phyloP scores from a whole-genome alignment of 179 eudicot genomes.

The Corrigiola litoralis region DNA sequence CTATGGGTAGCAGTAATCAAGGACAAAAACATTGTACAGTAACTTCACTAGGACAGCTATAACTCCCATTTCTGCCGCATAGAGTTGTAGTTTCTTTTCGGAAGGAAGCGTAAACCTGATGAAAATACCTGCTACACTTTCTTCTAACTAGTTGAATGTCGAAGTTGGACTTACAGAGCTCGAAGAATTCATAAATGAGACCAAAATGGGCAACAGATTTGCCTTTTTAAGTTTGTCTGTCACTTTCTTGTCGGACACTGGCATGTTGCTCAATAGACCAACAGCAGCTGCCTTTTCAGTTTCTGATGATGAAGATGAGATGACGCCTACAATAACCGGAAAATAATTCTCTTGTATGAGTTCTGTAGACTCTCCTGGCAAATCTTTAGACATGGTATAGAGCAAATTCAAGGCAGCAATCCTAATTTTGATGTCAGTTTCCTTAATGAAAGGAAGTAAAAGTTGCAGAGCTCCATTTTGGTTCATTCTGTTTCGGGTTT shows the following conservation, averaged over 20 bases:
- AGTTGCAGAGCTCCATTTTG: constrained; percentile 62
- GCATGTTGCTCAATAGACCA: constrained; percentile 69
- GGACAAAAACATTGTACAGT: no score
- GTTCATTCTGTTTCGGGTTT: constrained; percentile 51
- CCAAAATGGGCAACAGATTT: constrained; percentile 48
- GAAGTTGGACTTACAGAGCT: constrained; percentile 25
- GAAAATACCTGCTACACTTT: constrained; percentile 55
- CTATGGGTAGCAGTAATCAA: no score
- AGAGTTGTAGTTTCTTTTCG: constrained; percentile 61
- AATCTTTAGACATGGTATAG: constrained; percentile 43
- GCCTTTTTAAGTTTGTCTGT: constrained; percentile 52
- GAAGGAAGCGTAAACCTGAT: constrained; percentile 64
- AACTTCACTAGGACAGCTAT: constrained; percentile 55
- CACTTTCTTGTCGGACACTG: constrained; percentile 47
- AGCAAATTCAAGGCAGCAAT: constrained; percentile 49
- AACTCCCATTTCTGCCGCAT: constrained; percentile 53
- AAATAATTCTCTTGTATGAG: constrained; percentile 49
- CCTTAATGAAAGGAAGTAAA: constrained; percentile 55
- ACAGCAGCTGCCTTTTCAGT: constrained; percentile 60
- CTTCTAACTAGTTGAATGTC: constrained; percentile 31
- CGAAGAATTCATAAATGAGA: constrained; percentile 42
- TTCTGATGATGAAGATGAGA: constrained; percentile 44
- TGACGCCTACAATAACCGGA: constrained; percentile 32
- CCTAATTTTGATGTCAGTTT: constrained; percentile 43
- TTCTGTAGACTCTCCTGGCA: constrained; percentile 37